Evolutionary conservation across 78 protist genomes (phyloP), one percentile per base, ranked within the genome.

Genomic region (Cavenderia fasciculata): DNA sequence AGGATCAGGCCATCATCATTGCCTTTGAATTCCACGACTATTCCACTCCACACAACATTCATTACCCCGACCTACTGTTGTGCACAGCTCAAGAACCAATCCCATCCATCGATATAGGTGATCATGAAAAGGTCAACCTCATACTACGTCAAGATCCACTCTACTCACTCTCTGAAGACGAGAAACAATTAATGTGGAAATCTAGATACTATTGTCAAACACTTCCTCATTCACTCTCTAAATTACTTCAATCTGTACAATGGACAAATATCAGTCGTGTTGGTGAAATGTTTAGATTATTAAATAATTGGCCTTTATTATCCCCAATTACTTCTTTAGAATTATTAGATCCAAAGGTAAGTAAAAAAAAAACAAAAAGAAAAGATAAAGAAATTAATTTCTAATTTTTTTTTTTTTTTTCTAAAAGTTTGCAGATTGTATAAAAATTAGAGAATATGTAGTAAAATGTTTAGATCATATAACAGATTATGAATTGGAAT

Each of bases 261-360:
- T 96, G 98, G 99, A 52, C 47, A 40, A 16, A 63, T 18, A 94
- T 66, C 0, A 33, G 5, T n/a, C 87, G 77, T 2, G 97, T 96
- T 21, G 36, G 33, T 18, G 97, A 94, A 40, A 96, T 87, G 23
- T 88, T 33, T 18, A 19, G 59, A 19, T 63, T 84, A 31, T 41
- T 94, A 36, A 40, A 31, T 0, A 68, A 29, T 29, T 94, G 96
- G 96, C 73, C 86, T 44, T 38, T 73, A 14, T n/a, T 54, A n/a
- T 11, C 46, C 3, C 87, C 93, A 0, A 59, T 59, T 0, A 74
- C 85, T 29, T 74, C 97, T 0, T 69, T 96, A 11, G 95, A 96
- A 84, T 93, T 97, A 41, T 71, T 97, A 23, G 97, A 97, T 66
- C 69, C 92, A 6, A 68, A n/a, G n/a, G n/a, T n/a, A n/a, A n/a